These are phyloP conservation scores for Hyaloperonospora brassicae DNA, from an alignment of 352 stramenopile genomes.

Conservation along the genomic window DNA sequence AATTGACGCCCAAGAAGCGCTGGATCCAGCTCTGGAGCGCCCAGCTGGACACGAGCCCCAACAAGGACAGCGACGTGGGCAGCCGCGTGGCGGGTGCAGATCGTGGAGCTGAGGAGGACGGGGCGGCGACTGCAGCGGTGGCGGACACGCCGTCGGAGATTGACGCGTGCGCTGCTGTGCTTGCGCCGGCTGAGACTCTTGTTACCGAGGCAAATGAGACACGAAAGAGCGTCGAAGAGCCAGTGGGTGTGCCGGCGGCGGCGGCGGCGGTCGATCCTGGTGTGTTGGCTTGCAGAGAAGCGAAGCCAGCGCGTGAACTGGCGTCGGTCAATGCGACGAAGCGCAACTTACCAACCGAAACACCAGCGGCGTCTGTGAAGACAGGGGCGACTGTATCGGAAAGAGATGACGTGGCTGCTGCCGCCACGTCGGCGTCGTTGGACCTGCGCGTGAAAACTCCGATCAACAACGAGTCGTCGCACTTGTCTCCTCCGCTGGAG, in stretches of 20 bases:
- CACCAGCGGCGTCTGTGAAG: slow-evolving; percentile 3
- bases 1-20: slow-evolving; percentile 65
- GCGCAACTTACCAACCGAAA: slow-evolving; percentile 15
- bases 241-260: slow-evolving; percentile 1
- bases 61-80: slow-evolving; percentile 13
- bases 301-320: slow-evolving; percentile 2
- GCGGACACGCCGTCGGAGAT: not conserved
- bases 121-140: slow-evolving; percentile 2
- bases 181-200: not conserved
- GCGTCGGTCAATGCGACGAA: slow-evolving; percentile 2
- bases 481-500: slow-evolving; percentile 44
- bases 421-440: slow-evolving; percentile 7
- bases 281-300: slow-evolving; percentile 2
- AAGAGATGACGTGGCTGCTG: not conserved
- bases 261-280: not conserved
- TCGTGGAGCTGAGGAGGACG: not conserved
- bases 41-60: slow-evolving; percentile 22
- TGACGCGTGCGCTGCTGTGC: too few species aligned
- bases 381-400: not conserved
- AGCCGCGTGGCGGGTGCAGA: slow-evolving; percentile 11
- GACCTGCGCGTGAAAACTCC: slow-evolving; percentile 44
- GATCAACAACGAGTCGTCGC: slow-evolving; percentile 34
- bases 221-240: slow-evolving; percentile 7
- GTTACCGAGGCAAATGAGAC: slow-evolving; percentile 3
- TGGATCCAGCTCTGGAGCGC: slow-evolving; percentile 72